These are phyloP conservation scores for Elsinoe arachidis DNA, from an alignment of 2,329 filamentous ascomycete species.

Conservation along the genomic window DNA sequence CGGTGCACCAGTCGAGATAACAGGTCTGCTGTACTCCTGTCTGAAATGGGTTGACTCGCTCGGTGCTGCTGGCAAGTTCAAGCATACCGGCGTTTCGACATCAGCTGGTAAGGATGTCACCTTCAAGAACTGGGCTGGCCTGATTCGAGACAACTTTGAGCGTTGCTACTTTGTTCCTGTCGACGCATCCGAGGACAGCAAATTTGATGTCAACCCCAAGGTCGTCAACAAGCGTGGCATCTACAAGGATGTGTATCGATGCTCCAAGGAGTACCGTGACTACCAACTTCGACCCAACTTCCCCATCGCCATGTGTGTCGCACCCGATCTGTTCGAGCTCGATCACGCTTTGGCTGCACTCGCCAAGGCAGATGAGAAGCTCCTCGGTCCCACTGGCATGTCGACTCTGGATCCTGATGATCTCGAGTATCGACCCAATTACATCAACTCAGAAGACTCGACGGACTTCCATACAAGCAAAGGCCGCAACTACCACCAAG, in stretches of 20 bases:
- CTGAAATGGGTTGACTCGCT: constrained; percentile 70
- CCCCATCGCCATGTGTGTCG: constrained; percentile 88
- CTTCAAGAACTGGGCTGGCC: constrained; percentile 68
- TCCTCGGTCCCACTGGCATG: constrained; percentile 88
- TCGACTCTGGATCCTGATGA: constrained; percentile 88
- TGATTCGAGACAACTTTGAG: constrained; percentile 82
- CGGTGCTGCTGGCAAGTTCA: constrained; percentile 59
- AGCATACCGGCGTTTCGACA: constrained; percentile 59
- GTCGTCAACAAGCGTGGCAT: constrained; percentile 87
- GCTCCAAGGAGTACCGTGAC: constrained; percentile 92
- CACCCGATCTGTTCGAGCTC: constrained; percentile 75
- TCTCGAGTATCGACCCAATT: constrained; percentile 87
- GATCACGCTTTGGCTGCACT: constrained; percentile 72
- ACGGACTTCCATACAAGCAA: constrained; percentile 86
- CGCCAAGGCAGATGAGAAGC: constrained; percentile 65
- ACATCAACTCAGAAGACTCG: constrained; percentile 90
- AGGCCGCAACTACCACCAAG: constrained; percentile 95
- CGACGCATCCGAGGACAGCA: constrained; percentile 57
- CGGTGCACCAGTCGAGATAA: constrained; percentile 91
- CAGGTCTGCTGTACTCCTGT: constrained; percentile 82
- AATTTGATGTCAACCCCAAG: constrained; percentile 70
- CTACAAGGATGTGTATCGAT: constrained; percentile 94
- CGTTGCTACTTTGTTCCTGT: constrained; percentile 79
- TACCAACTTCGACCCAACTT: constrained; percentile 95
- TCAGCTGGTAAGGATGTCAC: constrained; percentile 47